Evolutionary conservation across 768 basidiomycete genomes (phyloP).

Genomic region (Naematelia encephala): DNA sequence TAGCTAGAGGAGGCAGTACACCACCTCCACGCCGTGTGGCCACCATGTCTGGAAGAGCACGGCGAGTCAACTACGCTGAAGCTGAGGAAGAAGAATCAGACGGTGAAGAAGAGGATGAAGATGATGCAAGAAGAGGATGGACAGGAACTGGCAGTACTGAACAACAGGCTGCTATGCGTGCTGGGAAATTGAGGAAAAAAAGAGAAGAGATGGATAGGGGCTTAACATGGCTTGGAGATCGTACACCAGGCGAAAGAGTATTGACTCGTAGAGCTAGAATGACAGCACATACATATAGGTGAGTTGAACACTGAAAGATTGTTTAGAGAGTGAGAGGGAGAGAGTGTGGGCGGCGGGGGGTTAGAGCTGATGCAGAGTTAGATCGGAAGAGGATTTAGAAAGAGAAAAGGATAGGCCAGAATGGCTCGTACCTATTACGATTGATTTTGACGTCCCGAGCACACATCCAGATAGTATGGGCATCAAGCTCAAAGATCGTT

Average conservation of each 20-base stretch:
- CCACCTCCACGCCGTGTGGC: conserved; percentile 25
- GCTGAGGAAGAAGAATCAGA: conserved; percentile 63
- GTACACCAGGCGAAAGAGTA: conserved; percentile 77
- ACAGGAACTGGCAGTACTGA: conserved; percentile 46
- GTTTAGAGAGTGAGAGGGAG: background rate
- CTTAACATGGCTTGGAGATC: conserved; percentile 82
- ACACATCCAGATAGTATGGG: conserved; percentile 78
- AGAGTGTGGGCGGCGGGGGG: background rate
- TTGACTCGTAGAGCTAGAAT: conserved; percentile 40
- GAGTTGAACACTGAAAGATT: conserved; percentile 48
- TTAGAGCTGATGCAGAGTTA: no score
- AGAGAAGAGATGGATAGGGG: conserved; percentile 55
- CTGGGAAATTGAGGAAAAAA: conserved; percentile 54
- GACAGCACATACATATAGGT: conserved; percentile 73
- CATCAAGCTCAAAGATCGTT: conserved; percentile 86
- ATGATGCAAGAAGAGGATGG: conserved; percentile 57
- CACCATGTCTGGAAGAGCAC: conserved; percentile 18
- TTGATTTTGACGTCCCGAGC: conserved; percentile 91
- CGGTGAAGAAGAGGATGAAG: conserved; percentile 79
- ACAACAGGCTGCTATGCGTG: conserved; percentile 68
- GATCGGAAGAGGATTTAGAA: conserved; percentile 65
- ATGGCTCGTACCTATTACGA: conserved; percentile 81
- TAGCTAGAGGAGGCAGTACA: conserved; percentile 10
- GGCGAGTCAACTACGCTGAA: conserved; percentile 48
- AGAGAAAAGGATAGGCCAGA: conserved; percentile 59